A percentile compares a stretch with the other conserved stretches of the same genome.
Conservation (phyloP, 371 early-diverging fungal species). For the Fennellomyces sp. region DNA sequence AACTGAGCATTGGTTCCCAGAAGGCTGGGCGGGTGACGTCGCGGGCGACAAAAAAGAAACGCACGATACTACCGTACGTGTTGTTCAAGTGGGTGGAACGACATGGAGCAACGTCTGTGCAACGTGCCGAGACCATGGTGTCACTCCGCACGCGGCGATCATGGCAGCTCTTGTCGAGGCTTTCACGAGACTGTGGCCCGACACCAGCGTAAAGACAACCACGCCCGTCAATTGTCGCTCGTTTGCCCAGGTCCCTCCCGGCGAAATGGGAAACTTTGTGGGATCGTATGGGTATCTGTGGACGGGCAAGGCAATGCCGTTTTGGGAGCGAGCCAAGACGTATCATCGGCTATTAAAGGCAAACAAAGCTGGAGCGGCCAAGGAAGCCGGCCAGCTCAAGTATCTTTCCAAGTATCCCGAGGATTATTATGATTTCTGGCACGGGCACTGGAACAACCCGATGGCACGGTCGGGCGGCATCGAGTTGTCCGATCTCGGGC, state of each 20-base stretch:
- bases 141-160: slow-evolving; percentile 38
- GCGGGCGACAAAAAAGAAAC: slow-evolving; percentile 7
- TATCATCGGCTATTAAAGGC: slow-evolving; percentile 24
- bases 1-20: not conserved
- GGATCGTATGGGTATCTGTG: slow-evolving; percentile 27
- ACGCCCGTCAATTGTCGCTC: slow-evolving; percentile 44
- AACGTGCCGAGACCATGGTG: slow-evolving; percentile 17
- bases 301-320: slow-evolving; percentile 14
- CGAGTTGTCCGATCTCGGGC: slow-evolving; percentile 46
- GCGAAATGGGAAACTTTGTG: slow-evolving; percentile 45
- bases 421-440: slow-evolving; percentile 29
- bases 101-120: slow-evolving; percentile 19
- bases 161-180: slow-evolving; percentile 25
- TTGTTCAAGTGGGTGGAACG: slow-evolving; percentile 10
- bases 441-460: slow-evolving; percentile 6
- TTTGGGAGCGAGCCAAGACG: slow-evolving; percentile 29
- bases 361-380: slow-evolving; percentile 18
- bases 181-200: slow-evolving; percentile 29
- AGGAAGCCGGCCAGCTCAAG: slow-evolving; percentile 17
- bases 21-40: slow-evolving; percentile 36
- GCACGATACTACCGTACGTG: slow-evolving; percentile 24
- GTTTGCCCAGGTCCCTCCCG: slow-evolving; percentile 24
- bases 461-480: slow-evolving; percentile 42
- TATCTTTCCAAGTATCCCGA: slow-evolving; percentile 32
- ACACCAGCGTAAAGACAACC: slow-evolving; percentile 3